A percentile compares a stretch with the other conserved stretches of the same genome.
These are phyloP conservation scores for Citrus reticulata DNA, from an alignment of 345 rosid species.

Conservation along the genomic window DNA sequence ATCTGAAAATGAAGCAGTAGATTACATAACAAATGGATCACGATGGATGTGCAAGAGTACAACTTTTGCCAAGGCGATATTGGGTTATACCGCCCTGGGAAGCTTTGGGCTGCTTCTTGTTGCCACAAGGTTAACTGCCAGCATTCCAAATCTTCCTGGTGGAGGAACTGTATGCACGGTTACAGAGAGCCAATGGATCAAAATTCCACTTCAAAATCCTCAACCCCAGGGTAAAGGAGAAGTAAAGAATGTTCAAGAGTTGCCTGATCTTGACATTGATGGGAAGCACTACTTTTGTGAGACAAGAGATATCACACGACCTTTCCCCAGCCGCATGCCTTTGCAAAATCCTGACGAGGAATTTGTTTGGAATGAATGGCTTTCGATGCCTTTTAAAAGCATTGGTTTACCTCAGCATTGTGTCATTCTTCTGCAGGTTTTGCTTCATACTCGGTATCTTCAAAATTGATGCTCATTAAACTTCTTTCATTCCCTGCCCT, in stretches of 20 bases:
- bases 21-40: conserved; percentile 64
- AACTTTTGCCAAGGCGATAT: conserved; percentile 58
- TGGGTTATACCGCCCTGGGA: conserved; percentile 90
- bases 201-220: conserved; percentile 72
- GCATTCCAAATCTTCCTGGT: conserved; percentile 80
- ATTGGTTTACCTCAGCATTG: conserved; percentile 69
- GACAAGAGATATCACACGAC: conserved; percentile 80
- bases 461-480: conserved; percentile 20
- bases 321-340: conserved; percentile 82
- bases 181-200: conserved; percentile 84
- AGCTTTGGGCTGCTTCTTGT: conserved; percentile 76
- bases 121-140: conserved; percentile 71
- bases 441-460: conserved; percentile 27
- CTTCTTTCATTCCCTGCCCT: conserved; percentile 4
- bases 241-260: conserved; percentile 74
- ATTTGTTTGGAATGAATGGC: conserved; percentile 95
- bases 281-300: conserved; percentile 96
- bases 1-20: conserved; percentile 79
- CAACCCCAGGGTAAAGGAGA: conserved; percentile 89
- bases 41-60: conserved; percentile 46
- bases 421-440: conserved; percentile 93
- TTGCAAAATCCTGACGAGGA: conserved; percentile 76
- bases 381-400: conserved; percentile 65
- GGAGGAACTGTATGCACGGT: conserved; percentile 91
- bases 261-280: conserved; percentile 86